A percentile compares a stretch with the other conserved stretches of the same genome.
phyloP scores from a whole-genome alignment of 176 grass and related monocot genomes.

The Lolium perenne region DNA sequence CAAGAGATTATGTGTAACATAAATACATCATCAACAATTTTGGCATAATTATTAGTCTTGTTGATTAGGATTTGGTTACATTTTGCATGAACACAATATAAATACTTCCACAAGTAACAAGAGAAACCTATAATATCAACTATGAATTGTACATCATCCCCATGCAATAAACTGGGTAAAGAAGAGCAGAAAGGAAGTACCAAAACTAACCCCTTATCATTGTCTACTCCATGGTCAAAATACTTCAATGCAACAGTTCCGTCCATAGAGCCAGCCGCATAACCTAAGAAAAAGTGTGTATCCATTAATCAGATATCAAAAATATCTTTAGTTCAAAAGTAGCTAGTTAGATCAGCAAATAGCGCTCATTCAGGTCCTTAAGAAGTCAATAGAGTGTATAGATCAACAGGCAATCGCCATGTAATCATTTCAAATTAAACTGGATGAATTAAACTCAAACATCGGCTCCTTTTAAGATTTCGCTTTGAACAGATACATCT shows the following conservation, averaged over 20 bases:
- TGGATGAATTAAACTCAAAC: not conserved
- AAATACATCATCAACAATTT: not conserved
- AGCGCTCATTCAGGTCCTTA: not conserved
- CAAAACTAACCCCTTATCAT: constrained; percentile 61
- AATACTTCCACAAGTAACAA: not conserved
- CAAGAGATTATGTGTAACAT: constrained; percentile 1
- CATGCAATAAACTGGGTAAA: constrained; percentile 16
- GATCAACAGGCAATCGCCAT: not conserved
- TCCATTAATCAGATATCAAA: not conserved
- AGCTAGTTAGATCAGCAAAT: constrained; percentile 16
- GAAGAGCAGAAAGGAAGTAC: constrained; percentile 36
- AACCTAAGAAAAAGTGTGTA: constrained; percentile 50
- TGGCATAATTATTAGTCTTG: not conserved
- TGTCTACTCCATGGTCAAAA: constrained; percentile 52
- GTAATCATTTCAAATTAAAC: not conserved
- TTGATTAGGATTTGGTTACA: not conserved
- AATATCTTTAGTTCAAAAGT: not conserved
- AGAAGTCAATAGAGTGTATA: not conserved
- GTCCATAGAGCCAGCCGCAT: constrained; percentile 56
- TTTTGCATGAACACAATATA: constrained; percentile 3
- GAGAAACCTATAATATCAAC: not conserved
- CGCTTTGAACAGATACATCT: not conserved
- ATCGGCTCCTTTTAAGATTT: not conserved
- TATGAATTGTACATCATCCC: not conserved
- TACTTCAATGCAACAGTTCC: constrained; percentile 70